A percentile compares a stretch with the other conserved stretches of the same genome.
phyloP scores from a whole-genome alignment of 208 protist genomes.

The Sergeia podlipaevii region DNA sequence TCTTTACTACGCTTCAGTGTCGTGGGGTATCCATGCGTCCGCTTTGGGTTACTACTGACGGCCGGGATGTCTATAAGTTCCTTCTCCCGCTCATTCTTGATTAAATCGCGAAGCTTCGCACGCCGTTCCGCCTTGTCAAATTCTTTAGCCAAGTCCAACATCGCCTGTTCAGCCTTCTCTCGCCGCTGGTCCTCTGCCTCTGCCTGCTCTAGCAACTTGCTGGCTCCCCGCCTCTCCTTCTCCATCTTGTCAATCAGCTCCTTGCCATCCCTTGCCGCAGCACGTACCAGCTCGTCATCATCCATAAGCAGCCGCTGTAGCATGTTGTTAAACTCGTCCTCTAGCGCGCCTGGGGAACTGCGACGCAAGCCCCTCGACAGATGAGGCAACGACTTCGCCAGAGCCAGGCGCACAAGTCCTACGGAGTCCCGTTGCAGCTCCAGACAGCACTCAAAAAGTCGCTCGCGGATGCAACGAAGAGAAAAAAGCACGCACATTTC shows the following conservation, averaged over 20 bases:
- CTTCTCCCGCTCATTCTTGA: conserved; percentile 79
- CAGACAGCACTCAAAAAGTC: conserved; percentile 68
- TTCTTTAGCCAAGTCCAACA: conserved; percentile 86
- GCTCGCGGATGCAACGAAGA: conserved; percentile 75
- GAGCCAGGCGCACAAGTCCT: conserved; percentile 53
- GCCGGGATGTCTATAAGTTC: conserved; percentile 42
- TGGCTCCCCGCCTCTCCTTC: conserved; percentile 19
- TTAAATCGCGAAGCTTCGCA: conserved; percentile 80
- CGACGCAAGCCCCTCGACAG: conserved; percentile 45
- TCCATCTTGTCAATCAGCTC: conserved; percentile 24
- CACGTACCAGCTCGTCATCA: conserved; percentile 54
- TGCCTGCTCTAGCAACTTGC: conserved; percentile 19
- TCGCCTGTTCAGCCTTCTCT: conserved; percentile 59
- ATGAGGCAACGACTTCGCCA: conserved; percentile 43
- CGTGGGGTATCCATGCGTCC: too few relatives aligned
- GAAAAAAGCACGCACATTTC: conserved; percentile 66
- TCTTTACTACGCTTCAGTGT: too few relatives aligned
- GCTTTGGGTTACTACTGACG: too few relatives aligned
- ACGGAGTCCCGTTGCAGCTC: conserved; percentile 82
- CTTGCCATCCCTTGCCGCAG: conserved; percentile 29
- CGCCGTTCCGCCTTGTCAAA: conserved; percentile 84
- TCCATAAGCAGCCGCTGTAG: conserved; percentile 74
- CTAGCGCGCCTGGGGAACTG: conserved; percentile 23
- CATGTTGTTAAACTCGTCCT: conserved; percentile 78
- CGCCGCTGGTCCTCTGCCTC: conserved; percentile 55